Percentiles rank a stretch among this genome's conserved stretches.
Evolutionary conservation across 345 rosid genomes (phyloP).

Genomic region (Brassica nigra): DNA sequence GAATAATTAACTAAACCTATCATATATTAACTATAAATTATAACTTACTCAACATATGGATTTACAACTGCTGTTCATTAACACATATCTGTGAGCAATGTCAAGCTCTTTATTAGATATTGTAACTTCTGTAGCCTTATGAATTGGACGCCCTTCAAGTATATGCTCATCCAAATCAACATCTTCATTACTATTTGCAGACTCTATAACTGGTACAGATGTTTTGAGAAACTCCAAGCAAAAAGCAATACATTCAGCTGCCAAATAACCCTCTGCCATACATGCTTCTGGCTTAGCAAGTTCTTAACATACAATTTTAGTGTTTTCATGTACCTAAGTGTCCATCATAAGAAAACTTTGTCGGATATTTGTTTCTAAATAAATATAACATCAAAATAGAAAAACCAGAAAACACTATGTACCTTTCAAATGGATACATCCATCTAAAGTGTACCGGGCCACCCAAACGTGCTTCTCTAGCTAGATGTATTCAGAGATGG

Average conservation of each 20-base stretch:
- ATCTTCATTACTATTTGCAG: background rate
- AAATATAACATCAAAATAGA: background rate
- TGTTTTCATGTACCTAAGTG: too few species aligned
- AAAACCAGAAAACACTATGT: background rate
- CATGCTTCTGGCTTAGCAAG: slow-evolving; percentile 1
- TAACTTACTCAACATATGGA: background rate
- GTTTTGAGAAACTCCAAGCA: too few species aligned
- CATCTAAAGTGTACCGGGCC: background rate
- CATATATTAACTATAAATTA: background rate
- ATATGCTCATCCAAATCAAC: slow-evolving; percentile 1
- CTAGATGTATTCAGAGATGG: background rate
- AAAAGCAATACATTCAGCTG: background rate
- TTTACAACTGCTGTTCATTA: background rate
- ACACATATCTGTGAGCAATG: slow-evolving; percentile 9
- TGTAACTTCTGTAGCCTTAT: background rate
- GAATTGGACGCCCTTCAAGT: background rate
- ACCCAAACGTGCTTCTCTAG: background rate
- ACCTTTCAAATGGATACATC: slow-evolving; percentile 22
- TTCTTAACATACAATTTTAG: too few species aligned
- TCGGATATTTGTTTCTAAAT: background rate
- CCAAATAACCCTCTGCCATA: slow-evolving; percentile 7
- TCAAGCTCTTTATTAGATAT: background rate
- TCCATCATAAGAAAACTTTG: too few species aligned
- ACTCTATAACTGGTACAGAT: background rate
- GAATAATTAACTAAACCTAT: background rate